These are phyloP conservation scores for Garcia nutans DNA, from an alignment of 345 rosid genomes.

Conservation along the genomic window DNA sequence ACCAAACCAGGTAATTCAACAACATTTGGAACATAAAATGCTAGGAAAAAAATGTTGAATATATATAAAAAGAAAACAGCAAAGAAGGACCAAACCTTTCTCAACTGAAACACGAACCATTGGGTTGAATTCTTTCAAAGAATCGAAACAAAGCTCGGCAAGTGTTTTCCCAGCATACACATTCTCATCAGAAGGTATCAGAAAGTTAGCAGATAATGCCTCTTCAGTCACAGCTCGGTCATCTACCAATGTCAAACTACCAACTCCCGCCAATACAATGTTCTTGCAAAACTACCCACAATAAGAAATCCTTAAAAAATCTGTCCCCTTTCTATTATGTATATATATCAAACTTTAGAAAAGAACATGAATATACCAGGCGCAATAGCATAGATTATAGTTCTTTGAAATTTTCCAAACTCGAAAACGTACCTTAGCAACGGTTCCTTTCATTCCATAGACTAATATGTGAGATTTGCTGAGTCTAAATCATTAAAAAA, in stretches of 20 bases:
- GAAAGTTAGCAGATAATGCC: constrained; percentile 66
- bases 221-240: constrained; percentile 61
- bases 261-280: constrained; percentile 91
- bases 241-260: constrained; percentile 82
- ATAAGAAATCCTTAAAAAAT: not conserved
- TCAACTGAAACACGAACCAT: constrained; percentile 84
- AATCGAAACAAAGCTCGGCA: constrained; percentile 80
- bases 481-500: constrained; percentile 44
- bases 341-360: too few species aligned
- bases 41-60: not conserved
- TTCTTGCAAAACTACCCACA: constrained; percentile 87
- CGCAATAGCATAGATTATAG: too few species aligned
- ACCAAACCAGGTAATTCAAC: not conserved
- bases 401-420: not conserved
- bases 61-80: not conserved
- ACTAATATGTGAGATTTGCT: constrained; percentile 54
- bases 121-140: constrained; percentile 84
- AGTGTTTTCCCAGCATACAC: constrained; percentile 53
- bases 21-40: not conserved
- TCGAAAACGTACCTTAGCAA: constrained; percentile 61
- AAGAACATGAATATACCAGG: too few species aligned
- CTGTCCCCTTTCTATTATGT: too few species aligned
- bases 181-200: constrained; percentile 64
- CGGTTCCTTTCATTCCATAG: constrained; percentile 56
- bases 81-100: constrained; percentile 50